A percentile compares a stretch with the other conserved stretches of the same genome.
Evolutionary conservation across 768 basidiomycete genomes (phyloP).

Genomic region (Crucibulum laeve): DNA sequence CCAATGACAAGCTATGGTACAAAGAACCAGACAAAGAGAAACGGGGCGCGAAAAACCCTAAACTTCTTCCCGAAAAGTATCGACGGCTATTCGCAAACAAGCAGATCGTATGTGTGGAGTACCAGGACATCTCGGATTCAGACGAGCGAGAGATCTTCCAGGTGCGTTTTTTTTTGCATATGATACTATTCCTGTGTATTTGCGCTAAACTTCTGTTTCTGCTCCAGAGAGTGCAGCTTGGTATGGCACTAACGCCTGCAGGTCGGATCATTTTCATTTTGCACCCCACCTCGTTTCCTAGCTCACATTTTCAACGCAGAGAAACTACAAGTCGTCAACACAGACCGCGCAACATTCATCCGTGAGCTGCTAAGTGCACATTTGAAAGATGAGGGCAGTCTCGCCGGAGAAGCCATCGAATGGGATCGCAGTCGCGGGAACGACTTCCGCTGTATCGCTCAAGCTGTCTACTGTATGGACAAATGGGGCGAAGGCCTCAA

Average conservation of each 20-base stretch:
- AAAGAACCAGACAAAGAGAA: constrained; percentile 18
- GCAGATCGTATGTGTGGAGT: constrained; percentile 81
- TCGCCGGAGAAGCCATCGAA: constrained; percentile 33
- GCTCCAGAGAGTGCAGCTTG: constrained; percentile 69
- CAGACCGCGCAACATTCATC: constrained; percentile 53
- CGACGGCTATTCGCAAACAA: constrained; percentile 63
- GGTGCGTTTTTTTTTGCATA: constrained; percentile 29
- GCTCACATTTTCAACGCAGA: constrained; percentile 29
- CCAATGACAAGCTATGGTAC: constrained; percentile 53
- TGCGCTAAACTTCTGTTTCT: constrained; percentile 1
- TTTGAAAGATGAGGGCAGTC: constrained; percentile 31
- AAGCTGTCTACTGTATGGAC: constrained; percentile 49
- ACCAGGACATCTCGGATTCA: constrained; percentile 48
- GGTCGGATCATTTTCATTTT: constrained; percentile 28
- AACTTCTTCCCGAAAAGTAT: constrained; percentile 49
- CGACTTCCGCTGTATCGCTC: constrained; percentile 57
- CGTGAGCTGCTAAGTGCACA: constrained; percentile 49
- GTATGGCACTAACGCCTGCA: constrained; percentile 72
- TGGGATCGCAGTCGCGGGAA: constrained; percentile 48
- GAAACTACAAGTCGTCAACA: constrained; percentile 63
- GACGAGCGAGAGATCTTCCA: constrained; percentile 72
- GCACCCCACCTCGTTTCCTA: neutral
- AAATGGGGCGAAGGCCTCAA: constrained; percentile 23
- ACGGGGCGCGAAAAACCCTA: constrained; percentile 13
- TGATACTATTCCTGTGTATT: neutral